These are phyloP conservation scores for Parachaetomium inaequale DNA, from an alignment of 495 filamentous ascomycete genomes.

Conservation along the genomic window DNA sequence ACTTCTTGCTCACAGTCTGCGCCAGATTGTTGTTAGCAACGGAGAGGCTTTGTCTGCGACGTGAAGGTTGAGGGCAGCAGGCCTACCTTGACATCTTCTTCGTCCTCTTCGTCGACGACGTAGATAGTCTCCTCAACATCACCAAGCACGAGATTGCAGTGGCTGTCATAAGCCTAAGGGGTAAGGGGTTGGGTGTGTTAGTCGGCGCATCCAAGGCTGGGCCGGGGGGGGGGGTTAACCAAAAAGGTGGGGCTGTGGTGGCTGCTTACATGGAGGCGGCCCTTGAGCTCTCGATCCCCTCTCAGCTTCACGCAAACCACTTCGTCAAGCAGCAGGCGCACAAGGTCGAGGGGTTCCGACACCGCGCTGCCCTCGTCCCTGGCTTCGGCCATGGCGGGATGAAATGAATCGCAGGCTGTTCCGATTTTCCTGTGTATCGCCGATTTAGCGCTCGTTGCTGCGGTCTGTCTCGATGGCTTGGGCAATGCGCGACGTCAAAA, in stretches of 20 bases:
- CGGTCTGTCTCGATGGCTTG: background rate
- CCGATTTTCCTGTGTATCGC: background rate
- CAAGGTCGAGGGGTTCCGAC: slow-evolving; percentile 89
- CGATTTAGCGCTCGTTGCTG: background rate
- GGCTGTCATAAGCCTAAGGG: slow-evolving; percentile 90
- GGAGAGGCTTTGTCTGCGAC: background rate
- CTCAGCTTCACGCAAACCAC: slow-evolving; percentile 95
- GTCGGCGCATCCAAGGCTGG: background rate
- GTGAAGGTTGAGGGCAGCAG: background rate
- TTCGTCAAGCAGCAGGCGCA: slow-evolving; percentile 89
- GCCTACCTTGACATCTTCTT: slow-evolving; percentile 44
- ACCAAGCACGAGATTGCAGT: slow-evolving; percentile 96
- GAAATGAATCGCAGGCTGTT: background rate
- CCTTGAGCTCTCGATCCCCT: slow-evolving; percentile 93
- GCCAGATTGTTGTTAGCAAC: slow-evolving; percentile 3
- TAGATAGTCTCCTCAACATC: slow-evolving; percentile 98
- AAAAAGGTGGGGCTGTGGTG: background rate
- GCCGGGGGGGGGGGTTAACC: background rate
- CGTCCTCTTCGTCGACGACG: slow-evolving; percentile 79
- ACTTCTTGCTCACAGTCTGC: slow-evolving; percentile 90
- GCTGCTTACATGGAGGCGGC: slow-evolving; percentile 76
- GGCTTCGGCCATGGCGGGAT: slow-evolving; percentile 61
- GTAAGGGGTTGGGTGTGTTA: slow-evolving; percentile 1
- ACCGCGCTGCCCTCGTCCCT: slow-evolving; percentile 64
- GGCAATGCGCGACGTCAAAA: background rate